Evolutionary conservation across 2,329 filamentous ascomycete species (phyloP), one percentile per base, ranked within the genome.

Genomic region (Pseudocercospora macadamiae): DNA sequence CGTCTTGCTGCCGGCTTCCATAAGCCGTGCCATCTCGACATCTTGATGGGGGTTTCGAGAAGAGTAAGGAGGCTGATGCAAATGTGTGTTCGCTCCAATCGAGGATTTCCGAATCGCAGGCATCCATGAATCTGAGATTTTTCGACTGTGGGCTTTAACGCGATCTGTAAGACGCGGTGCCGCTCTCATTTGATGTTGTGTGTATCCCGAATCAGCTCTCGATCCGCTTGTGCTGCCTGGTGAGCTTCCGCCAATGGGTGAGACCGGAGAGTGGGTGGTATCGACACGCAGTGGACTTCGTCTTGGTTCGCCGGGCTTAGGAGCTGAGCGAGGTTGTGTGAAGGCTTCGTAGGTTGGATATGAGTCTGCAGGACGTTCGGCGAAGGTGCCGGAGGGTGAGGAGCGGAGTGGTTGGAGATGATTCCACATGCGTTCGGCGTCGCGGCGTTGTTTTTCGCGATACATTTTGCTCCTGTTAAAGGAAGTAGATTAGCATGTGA

Each of bases 391-490:
- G 3, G 61, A 64, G 8, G 71, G 71, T 2, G 67, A 70, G 21
- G 70, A 72, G 36, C 59, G 63, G 5, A 71, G 66, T 8, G 70
- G 70, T 54, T 66, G 66, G 26, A 72, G 65, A 57, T 64, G 57
- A 7, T 61, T 57, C 57, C 59, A 72, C 66, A 71, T 69, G 34
- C 63, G 64, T 26, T 61, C 42, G 36, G 70, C 71, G 58, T 72
- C 71, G 45, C 60, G 34, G 28, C 51, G 58, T 55, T 68, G 67
- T 62, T 72, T 72, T 59, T 70, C 67, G 58, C 71, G 71, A 60
- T 32, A 49, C 47, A 73, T 65, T 49, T 60, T 54, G 23, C 44
- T 54, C 48, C 34, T 56, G 48, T 10, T n/a, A 18, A 16, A 16
- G 3, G 25, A 30, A 18, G 4, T 30, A 18, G 36, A 26, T 51